Evolutionary conservation across 371 early-diverging fungal genomes (phyloP).

Genomic region (Mortierella sp.): DNA sequence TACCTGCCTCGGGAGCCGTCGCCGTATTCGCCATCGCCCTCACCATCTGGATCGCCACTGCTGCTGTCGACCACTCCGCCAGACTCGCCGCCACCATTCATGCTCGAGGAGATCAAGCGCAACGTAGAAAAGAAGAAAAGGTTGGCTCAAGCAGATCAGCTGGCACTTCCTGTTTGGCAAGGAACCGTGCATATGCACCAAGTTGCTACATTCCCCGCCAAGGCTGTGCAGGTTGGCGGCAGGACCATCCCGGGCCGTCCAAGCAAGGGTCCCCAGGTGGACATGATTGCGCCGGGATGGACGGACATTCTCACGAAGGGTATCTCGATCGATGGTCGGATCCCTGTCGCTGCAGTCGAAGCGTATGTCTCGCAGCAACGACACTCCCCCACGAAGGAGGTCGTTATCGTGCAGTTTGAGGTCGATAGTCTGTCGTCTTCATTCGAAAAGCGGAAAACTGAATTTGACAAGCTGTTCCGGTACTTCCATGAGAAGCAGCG

Average conservation of each 20-base stretch:
- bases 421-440: conserved; percentile 18
- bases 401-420: conserved; percentile 69
- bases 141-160: conserved; percentile 4
- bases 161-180: conserved; percentile 64
- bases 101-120: conserved; percentile 42
- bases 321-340: conserved; percentile 77
- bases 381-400: conserved; percentile 65
- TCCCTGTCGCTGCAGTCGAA: conserved; percentile 64
- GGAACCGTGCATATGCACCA: conserved; percentile 78
- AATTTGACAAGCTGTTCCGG: conserved; percentile 60
- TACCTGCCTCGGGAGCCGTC: conserved; percentile 54
- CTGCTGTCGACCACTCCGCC: conserved; percentile 36
- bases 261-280: conserved; percentile 12
- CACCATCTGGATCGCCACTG: conserved; percentile 35
- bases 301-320: conserved; percentile 65
- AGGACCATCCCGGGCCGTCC: conserved; percentile 40
- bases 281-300: conserved; percentile 63
- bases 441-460: conserved; percentile 23
- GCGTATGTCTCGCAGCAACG: conserved; percentile 69
- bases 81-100: conserved; percentile 46
- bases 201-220: conserved; percentile 70
- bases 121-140: conserved; percentile 14
- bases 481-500: conserved; percentile 72
- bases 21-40: conserved; percentile 50
- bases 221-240: conserved; percentile 73